Base-by-base conservation (phyloP, 345 rosid species). In the Camelina laxa region DNA sequence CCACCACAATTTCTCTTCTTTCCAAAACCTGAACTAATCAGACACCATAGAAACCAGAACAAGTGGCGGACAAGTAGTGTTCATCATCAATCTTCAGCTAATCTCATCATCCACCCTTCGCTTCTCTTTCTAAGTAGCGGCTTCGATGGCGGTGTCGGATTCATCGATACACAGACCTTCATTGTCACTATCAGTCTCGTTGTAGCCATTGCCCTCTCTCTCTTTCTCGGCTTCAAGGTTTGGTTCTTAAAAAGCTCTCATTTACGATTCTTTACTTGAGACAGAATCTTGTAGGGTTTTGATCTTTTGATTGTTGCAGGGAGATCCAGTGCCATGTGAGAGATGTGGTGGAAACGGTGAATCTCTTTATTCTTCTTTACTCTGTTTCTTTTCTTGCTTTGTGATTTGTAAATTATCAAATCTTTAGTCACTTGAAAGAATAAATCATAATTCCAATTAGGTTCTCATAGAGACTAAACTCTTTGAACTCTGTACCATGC, bases 261-360 rank as follows among this genome's bases (percentile, higher is more conserved):
- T 33, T 27, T 19, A 3, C 21, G 3, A 51, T 12, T 16, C 31
- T 60, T 10, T 12, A n/a, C 12, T 48, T 19, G 13, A 22, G 16
- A 27, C n/a, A n/a, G n/a, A 31, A 42, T 13, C 15, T 13, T 10
- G 4, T 27, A 2, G 4, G 21, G 9, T 16, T n/a, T 74, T 65
- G 21, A 49, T 30, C 36, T 42, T 15, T 14, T 7, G 19, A 24
- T 31, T 55, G 35, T 85, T 81, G 39, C 86, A 93, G 98, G 97
- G 98, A 58, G 98, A 91, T 62, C 96, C 98, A 56, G 90, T 93
- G 31, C 91, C 98, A 9, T 93, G 98, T 67, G 93, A 86, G 67
- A 89, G 92, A 1, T 93, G 98, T 59, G 92, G 89, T 20, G 98
- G 98, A 79, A 93, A 93, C 49, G 98, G 98, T 93, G 77, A 24